Evolutionary conservation across 441 rosid species (phyloP).

Genomic region (Raphanus hybrid): DNA sequence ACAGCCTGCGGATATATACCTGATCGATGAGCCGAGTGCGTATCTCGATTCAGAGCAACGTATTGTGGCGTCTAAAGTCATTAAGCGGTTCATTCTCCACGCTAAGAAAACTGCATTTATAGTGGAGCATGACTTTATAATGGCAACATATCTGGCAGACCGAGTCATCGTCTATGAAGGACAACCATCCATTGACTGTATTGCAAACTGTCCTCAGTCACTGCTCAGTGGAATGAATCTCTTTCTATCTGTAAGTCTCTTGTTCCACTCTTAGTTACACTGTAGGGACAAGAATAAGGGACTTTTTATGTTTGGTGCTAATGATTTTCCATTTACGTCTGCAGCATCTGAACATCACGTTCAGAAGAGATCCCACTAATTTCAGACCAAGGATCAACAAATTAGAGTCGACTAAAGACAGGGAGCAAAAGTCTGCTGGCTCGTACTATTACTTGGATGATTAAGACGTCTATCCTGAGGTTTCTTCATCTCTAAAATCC

Average conservation of each 20-base stretch:
- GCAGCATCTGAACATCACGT: constrained; percentile 94
- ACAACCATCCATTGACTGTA: constrained; percentile 62
- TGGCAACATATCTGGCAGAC: constrained; percentile 94
- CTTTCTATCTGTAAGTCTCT: constrained; percentile 79
- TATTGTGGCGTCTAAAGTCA: constrained; percentile 94
- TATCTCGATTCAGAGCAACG: constrained; percentile 99
- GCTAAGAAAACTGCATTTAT: constrained; percentile 94
- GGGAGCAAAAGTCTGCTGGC: constrained; percentile 96
- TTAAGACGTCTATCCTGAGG: constrained; percentile 40
- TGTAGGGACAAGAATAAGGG: neutral
- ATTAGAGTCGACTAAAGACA: constrained; percentile 92
- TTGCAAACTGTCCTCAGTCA: constrained; percentile 89
- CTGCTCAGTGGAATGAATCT: constrained; percentile 96
- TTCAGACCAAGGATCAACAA: constrained; percentile 95
- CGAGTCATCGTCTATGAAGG: neutral
- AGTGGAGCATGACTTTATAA: constrained; percentile 92
- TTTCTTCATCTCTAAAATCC: neutral
- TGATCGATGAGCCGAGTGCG: constrained; percentile 97
- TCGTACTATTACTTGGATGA: constrained; percentile 94
- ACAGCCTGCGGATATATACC: constrained; percentile 97
- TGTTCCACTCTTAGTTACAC: neutral
- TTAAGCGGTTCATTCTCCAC: constrained; percentile 92
- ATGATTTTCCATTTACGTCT: constrained; percentile 6
- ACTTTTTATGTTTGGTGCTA: neutral
- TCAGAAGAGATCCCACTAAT: constrained; percentile 95